These are phyloP conservation scores for Penicillium verrucosum DNA, from an alignment of 2,329 filamentous ascomycete genomes.

Conservation along the genomic window DNA sequence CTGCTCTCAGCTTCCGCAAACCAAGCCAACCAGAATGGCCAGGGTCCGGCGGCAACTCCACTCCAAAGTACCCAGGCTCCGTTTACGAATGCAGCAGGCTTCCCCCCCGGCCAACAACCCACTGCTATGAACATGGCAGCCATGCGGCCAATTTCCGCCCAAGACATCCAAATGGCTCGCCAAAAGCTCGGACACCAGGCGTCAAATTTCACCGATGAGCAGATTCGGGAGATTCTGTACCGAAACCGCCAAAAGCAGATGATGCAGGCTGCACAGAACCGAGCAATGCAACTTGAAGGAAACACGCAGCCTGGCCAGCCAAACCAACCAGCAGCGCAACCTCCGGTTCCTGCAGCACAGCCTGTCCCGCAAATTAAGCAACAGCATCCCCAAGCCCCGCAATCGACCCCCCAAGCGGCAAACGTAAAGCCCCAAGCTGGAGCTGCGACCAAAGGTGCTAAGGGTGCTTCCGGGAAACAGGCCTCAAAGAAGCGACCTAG, in stretches of 20 bases:
- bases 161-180: conserved; percentile 39
- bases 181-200: conserved; percentile 34
- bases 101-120: conserved; percentile 30
- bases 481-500: conserved; percentile 44
- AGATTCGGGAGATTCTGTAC: conserved; percentile 38
- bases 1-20: conserved; percentile 36
- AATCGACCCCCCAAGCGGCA: conserved; percentile 28
- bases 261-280: conserved; percentile 33
- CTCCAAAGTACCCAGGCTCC: conserved; percentile 29
- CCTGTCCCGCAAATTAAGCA: conserved; percentile 25
- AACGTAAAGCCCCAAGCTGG: conserved; percentile 31
- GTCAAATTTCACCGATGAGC: conserved; percentile 41
- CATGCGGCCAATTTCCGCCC: conserved; percentile 35
- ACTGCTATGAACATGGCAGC: conserved; percentile 27
- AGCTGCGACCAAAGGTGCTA: conserved; percentile 26
- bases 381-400: conserved; percentile 21
- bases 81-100: conserved; percentile 29
- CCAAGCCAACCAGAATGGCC: conserved; percentile 28
- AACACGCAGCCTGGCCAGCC: conserved; percentile 25
- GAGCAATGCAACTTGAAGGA: conserved; percentile 23
- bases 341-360: conserved; percentile 21
- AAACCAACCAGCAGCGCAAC: conserved; percentile 24
- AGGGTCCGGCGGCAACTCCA: conserved; percentile 21
- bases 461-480: conserved; percentile 29
- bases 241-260: conserved; percentile 37